These are phyloP conservation scores for Mycena sanguinolenta DNA, from an alignment of 768 basidiomycete species.

Conservation along the genomic window DNA sequence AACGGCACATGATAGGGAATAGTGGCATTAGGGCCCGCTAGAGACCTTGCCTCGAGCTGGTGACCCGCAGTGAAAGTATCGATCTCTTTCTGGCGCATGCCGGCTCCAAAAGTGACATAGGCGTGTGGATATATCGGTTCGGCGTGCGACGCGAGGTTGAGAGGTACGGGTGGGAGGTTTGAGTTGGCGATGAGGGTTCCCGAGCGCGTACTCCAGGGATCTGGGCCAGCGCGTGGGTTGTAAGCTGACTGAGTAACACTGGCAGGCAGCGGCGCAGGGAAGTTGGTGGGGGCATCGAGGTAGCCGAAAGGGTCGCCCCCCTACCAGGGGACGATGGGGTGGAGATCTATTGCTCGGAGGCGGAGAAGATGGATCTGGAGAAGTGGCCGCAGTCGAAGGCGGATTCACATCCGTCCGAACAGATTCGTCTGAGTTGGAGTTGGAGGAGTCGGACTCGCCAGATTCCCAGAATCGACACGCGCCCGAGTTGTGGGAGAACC, in stretches of 20 bases:
- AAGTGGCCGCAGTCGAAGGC: conserved; percentile 46
- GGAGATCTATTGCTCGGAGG: conserved; percentile 20
- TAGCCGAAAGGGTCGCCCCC: conserved; percentile 74
- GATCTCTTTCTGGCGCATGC: conserved; percentile 86
- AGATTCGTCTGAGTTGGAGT: conserved; percentile 30
- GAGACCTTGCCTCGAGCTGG: conserved; percentile 71
- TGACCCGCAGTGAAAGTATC: conserved; percentile 81
- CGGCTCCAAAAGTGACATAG: conserved; percentile 90
- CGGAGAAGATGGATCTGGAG: conserved; percentile 41
- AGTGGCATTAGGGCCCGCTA: conserved; percentile 61
- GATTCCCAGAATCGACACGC: conserved; percentile 21
- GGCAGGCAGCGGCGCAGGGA: conserved; percentile 45
- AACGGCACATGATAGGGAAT: conserved; percentile 88
- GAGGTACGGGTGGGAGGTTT: conserved; percentile 47
- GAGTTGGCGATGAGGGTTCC: conserved; percentile 42
- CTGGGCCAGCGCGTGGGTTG: conserved; percentile 51
- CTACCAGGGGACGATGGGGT: conserved; percentile 31
- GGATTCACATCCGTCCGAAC: background rate
- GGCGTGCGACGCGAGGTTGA: conserved; percentile 61
- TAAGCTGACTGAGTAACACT: conserved; percentile 49
- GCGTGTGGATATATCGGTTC: conserved; percentile 78
- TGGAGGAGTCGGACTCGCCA: conserved; percentile 17
- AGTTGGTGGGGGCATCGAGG: conserved; percentile 55
- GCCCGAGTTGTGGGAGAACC: conserved; percentile 8
- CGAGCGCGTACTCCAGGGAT: conserved; percentile 50